Evolutionary conservation across 2,329 filamentous ascomycete genomes (phyloP).

Genomic region (Aspergillus oerlinghausenensis): DNA sequence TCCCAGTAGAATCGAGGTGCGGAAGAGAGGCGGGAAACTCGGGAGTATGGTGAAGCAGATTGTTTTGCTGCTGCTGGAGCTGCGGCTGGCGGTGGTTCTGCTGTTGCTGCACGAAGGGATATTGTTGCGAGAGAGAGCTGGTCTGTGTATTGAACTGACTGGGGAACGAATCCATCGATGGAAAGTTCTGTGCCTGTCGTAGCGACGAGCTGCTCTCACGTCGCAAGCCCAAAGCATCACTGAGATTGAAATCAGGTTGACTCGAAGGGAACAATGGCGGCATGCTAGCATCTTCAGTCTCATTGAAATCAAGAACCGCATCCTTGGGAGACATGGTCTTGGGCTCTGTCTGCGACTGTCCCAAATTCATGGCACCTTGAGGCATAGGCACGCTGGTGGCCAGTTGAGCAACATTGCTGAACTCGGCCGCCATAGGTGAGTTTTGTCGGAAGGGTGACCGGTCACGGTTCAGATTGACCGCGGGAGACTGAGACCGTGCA

Average conservation of each 20-base stretch:
- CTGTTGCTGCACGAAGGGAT: constrained; percentile 37
- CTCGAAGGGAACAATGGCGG: constrained; percentile 65
- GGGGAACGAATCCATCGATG: constrained; percentile 40
- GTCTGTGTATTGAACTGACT: constrained; percentile 38
- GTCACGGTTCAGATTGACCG: constrained; percentile 53
- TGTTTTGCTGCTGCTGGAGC: constrained; percentile 22
- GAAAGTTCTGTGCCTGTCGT: constrained; percentile 32
- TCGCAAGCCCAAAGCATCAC: constrained; percentile 33
- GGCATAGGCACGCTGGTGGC: constrained; percentile 33
- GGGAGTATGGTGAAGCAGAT: constrained; percentile 43
- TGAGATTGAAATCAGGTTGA: constrained; percentile 48
- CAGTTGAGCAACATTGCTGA: constrained; percentile 37
- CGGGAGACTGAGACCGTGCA: constrained; percentile 57
- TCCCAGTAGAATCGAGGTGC: constrained; percentile 58
- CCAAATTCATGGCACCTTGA: constrained; percentile 28
- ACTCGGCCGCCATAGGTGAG: constrained; percentile 56
- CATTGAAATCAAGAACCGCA: constrained; percentile 78
- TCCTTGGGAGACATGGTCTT: constrained; percentile 96
- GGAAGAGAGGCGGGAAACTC: constrained; percentile 57
- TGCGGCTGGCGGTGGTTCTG: constrained; percentile 20
- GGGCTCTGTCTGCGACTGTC: constrained; percentile 43
- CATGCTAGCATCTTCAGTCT: constrained; percentile 62
- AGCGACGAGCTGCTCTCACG: constrained; percentile 33
- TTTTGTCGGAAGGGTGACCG: constrained; percentile 77
- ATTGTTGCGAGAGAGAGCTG: constrained; percentile 48